These are phyloP conservation scores for Cutaneotrichosporon sp. DNA, from an alignment of 1,284 basidiomycete genomes.

Conservation along the genomic window DNA sequence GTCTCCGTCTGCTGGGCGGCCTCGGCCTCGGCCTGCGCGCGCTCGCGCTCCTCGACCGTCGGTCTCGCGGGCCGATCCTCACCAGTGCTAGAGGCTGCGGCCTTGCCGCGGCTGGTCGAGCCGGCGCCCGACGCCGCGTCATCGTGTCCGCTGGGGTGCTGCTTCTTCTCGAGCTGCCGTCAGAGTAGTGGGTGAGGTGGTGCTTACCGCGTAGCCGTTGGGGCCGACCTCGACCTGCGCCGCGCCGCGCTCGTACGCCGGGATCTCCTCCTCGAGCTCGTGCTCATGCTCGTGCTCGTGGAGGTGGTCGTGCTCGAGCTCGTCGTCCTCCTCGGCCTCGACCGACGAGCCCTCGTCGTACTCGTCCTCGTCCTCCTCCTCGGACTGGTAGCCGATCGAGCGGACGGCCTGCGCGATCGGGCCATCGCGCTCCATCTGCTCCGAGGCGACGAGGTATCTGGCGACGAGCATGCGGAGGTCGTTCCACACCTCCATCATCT, in stretches of 20 bases:
- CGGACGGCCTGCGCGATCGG: conserved; percentile 92
- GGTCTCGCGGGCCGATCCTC: conserved; percentile 35
- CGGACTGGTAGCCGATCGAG: conserved; percentile 65
- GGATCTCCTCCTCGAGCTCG: conserved; percentile 52
- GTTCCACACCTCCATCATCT: conserved; percentile 99
- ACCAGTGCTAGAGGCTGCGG: conserved; percentile 50
- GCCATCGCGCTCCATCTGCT: conserved; percentile 89
- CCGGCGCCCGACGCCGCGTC: conserved; percentile 22
- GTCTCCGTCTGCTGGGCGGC: conserved; percentile 2
- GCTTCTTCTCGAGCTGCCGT: conserved; percentile 27
- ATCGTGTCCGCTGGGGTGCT: conserved; percentile 4
- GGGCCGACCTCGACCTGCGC: conserved; percentile 59
- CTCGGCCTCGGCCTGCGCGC: conserved; percentile 2
- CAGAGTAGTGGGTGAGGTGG: neutral
- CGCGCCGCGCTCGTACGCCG: conserved; percentile 54
- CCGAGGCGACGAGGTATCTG: conserved; percentile 90
- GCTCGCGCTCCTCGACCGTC: neutral
- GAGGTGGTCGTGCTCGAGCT: conserved; percentile 52
- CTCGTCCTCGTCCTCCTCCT: conserved; percentile 71
- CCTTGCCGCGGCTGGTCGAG: conserved; percentile 39
- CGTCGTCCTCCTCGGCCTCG: conserved; percentile 61
- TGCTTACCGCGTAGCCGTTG: conserved; percentile 72
- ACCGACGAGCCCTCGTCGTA: conserved; percentile 72
- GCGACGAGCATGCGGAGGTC: conserved; percentile 96
- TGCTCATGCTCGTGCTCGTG: conserved; percentile 61